These are phyloP conservation scores for Lactarius psammicola DNA, from an alignment of 768 basidiomycete genomes.

Conservation along the genomic window DNA sequence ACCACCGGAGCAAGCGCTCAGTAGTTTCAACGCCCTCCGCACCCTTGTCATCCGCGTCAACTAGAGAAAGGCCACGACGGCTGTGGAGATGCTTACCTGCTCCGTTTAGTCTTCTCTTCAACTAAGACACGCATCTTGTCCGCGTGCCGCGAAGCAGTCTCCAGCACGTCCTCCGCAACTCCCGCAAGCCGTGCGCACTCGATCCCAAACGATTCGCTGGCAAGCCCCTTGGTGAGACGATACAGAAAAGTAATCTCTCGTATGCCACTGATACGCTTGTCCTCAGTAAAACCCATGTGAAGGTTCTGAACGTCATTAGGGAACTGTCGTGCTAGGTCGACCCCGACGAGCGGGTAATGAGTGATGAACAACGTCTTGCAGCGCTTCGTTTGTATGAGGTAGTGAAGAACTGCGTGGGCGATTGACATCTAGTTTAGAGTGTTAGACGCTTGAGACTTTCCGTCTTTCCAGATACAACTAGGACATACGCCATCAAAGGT, in stretches of 20 bases:
- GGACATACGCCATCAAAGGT: conserved; percentile 75
- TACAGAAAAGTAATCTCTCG: conserved; percentile 89
- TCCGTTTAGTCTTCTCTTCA: conserved; percentile 47
- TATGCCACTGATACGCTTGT: conserved; percentile 65
- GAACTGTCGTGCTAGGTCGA: conserved; percentile 57
- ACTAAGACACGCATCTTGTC: conserved; percentile 54
- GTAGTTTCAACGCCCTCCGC: conserved; percentile 19
- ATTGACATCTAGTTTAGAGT: conserved; percentile 68
- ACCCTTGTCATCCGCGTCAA: conserved; percentile 10
- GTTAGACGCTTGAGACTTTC: conserved; percentile 35
- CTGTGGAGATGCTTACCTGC: conserved; percentile 41
- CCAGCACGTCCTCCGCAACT: conserved; percentile 67
- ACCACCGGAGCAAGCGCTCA: conserved; percentile 8
- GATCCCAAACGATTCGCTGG: conserved; percentile 85
- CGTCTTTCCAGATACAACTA: background rate
- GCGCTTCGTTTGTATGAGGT: conserved; percentile 55
- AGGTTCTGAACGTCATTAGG: conserved; percentile 66
- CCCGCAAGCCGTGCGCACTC: conserved; percentile 90
- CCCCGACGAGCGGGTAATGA: conserved; percentile 87
- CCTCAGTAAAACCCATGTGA: conserved; percentile 83
- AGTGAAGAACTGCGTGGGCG: conserved; percentile 74
- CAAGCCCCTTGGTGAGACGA: conserved; percentile 65
- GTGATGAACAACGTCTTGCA: conserved; percentile 91
- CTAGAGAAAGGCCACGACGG: background rate
- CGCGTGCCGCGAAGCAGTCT: conserved; percentile 53